Evolutionary conservation across 176 grass and related monocot genomes (phyloP).

Genomic region (Oryza australiensis): DNA sequence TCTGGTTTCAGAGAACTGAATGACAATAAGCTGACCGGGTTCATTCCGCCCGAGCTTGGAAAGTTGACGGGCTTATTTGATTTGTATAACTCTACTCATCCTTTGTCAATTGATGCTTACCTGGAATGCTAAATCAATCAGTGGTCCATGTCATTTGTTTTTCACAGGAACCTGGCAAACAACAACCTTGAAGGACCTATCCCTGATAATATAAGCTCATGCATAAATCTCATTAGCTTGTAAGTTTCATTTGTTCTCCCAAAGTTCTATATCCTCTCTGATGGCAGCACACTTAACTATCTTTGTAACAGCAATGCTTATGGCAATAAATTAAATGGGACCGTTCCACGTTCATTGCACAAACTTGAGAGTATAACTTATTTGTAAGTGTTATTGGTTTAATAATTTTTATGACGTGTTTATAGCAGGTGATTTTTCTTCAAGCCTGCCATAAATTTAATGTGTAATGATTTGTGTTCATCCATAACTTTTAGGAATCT

Average conservation of each 20-base stretch:
- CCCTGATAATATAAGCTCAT: conserved; percentile 91
- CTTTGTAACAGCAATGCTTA: conserved; percentile 70
- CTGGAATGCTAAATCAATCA: conserved; percentile 7
- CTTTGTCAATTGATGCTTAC: not conserved
- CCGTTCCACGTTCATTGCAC: conserved; percentile 71
- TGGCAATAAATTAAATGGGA: conserved; percentile 90
- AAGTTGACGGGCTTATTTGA: conserved; percentile 88
- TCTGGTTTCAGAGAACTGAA: conserved; percentile 73
- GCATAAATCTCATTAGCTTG: conserved; percentile 95
- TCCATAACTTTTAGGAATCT: conserved; percentile 60
- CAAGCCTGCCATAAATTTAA: not conserved
- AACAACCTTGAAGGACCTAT: conserved; percentile 87
- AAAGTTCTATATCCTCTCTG: conserved; percentile 7
- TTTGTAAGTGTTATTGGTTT: conserved; percentile 55
- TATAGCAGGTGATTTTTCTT: conserved; percentile 11
- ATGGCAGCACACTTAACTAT: conserved; percentile 19
- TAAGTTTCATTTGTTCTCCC: conserved; percentile 47
- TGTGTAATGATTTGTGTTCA: conserved; percentile 5
- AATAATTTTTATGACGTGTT: not conserved
- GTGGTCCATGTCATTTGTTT: not conserved
- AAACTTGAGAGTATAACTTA: conserved; percentile 99
- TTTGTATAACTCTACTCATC: conserved; percentile 53
- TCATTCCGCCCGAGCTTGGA: conserved; percentile 91
- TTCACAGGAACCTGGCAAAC: conserved; percentile 85
- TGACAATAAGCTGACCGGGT: conserved; percentile 76